Evolutionary conservation across 1,284 basidiomycete genomes (phyloP).

Genomic region (Porogramme epimiltina): DNA sequence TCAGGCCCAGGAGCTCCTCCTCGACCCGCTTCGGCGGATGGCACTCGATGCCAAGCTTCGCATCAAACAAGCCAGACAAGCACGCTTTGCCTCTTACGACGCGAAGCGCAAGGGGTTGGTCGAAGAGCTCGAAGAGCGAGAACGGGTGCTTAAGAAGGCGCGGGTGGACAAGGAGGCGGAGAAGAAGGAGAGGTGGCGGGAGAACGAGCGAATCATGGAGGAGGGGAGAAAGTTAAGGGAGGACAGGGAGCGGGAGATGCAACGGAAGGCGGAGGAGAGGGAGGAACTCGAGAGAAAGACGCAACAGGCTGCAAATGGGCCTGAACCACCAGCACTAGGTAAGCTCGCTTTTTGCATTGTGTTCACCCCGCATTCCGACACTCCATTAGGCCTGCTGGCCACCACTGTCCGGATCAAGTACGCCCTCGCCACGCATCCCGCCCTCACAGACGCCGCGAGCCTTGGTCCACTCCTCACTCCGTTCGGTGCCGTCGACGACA

Average conservation of each 20-base stretch:
- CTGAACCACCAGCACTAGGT: conserved; percentile 57
- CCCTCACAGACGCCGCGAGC: conserved; percentile 50
- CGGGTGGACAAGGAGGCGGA: conserved; percentile 62
- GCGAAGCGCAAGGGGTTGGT: conserved; percentile 79
- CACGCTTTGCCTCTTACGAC: conserved; percentile 77
- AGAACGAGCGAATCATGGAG: conserved; percentile 79
- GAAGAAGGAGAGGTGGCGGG: conserved; percentile 56
- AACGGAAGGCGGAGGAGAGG: conserved; percentile 42
- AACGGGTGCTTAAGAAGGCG: conserved; percentile 78
- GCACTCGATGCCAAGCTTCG: conserved; percentile 82
- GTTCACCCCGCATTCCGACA: not conserved
- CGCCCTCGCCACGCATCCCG: conserved; percentile 54
- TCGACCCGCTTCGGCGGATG: conserved; percentile 82
- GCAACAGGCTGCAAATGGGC: conserved; percentile 27
- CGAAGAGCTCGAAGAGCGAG: conserved; percentile 83
- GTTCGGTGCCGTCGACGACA: conserved; percentile 64
- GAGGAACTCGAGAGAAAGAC: conserved; percentile 34
- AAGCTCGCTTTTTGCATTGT: conserved; percentile 20
- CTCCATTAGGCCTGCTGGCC: conserved; percentile 57
- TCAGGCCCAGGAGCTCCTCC: conserved; percentile 82
- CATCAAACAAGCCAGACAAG: conserved; percentile 68
- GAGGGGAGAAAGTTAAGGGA: conserved; percentile 74
- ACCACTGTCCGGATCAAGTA: conserved; percentile 77
- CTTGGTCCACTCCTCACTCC: conserved; percentile 54
- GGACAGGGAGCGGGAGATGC: conserved; percentile 59